Evolutionary conservation across 257 asterid genomes (phyloP).

Genomic region (Ehretia macrophylla): DNA sequence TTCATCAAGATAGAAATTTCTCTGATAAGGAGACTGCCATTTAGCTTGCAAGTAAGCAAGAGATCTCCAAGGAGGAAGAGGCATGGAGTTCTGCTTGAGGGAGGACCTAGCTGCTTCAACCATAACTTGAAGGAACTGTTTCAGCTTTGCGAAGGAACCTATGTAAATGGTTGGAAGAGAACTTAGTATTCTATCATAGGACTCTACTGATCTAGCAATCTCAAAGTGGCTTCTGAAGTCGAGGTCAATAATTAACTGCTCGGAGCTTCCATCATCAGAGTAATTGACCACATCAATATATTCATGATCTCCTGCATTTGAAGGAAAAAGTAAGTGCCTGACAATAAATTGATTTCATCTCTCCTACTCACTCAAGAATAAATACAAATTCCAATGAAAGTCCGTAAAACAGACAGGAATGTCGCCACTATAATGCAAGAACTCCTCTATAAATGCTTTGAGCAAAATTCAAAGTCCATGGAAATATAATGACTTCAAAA

Average conservation of each 20-base stretch:
- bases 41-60: slow-evolving; percentile 56
- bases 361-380: no score
- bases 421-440: no score
- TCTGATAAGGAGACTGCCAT: slow-evolving; percentile 53
- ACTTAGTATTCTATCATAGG: slow-evolving; percentile 50
- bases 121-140: slow-evolving; percentile 63
- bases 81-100: slow-evolving; percentile 75
- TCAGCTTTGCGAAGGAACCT: slow-evolving; percentile 51
- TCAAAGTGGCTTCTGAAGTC: slow-evolving; percentile 77
- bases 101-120: slow-evolving; percentile 74
- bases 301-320: slow-evolving; percentile 63
- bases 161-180: slow-evolving; percentile 63
- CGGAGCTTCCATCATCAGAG: slow-evolving; percentile 32
- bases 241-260: slow-evolving; percentile 51
- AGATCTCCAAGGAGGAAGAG: slow-evolving; percentile 82
- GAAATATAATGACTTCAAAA: no score
- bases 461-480: no score
- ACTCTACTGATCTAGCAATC: slow-evolving; percentile 78
- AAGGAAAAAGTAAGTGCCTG: neutral
- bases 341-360: no score
- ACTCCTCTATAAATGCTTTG: no score
- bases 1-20: slow-evolving; percentile 31
- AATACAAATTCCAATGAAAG: no score
- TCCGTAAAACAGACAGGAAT: no score
- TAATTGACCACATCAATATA: slow-evolving; percentile 50